Percentiles rank a stretch among this genome's conserved stretches.
These are phyloP conservation scores for Termitomyces sp. DNA, from an alignment of 768 basidiomycete genomes.

Conservation along the genomic window DNA sequence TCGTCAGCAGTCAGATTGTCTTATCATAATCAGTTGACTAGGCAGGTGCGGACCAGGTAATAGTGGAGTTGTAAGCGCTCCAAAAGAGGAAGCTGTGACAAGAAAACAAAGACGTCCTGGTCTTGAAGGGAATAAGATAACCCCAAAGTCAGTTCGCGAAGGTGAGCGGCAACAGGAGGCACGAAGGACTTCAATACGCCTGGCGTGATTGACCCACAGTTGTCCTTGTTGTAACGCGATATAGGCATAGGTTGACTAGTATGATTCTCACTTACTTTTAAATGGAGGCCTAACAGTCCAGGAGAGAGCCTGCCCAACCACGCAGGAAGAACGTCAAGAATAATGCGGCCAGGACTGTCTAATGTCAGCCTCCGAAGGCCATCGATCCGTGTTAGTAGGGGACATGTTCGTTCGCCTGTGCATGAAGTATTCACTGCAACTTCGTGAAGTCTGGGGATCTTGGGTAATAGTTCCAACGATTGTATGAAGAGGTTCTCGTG, in stretches of 20 bases:
- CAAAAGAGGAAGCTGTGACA: slow-evolving; percentile 34
- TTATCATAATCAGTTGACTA: background rate
- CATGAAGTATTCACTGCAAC: slow-evolving; percentile 32
- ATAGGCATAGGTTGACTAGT: background rate
- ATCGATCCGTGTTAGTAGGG: slow-evolving; percentile 20
- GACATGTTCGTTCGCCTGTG: slow-evolving; percentile 23
- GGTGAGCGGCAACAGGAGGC: slow-evolving; percentile 26
- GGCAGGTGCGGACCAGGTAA: slow-evolving; percentile 39
- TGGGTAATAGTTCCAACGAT: slow-evolving; percentile 18
- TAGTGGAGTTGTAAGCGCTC: slow-evolving; percentile 38
- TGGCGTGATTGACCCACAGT: slow-evolving; percentile 61
- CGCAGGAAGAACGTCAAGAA: slow-evolving; percentile 35
- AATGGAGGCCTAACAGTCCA: slow-evolving; percentile 31
- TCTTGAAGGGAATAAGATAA: slow-evolving; percentile 55
- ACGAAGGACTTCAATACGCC: slow-evolving; percentile 44
- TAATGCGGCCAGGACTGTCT: slow-evolving; percentile 30
- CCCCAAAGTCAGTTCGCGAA: slow-evolving; percentile 40
- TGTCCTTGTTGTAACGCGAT: slow-evolving; percentile 27
- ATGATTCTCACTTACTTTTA: slow-evolving; percentile 28
- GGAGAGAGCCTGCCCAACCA: slow-evolving; percentile 34
- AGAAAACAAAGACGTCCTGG: slow-evolving; percentile 43
- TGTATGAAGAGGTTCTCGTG: slow-evolving; percentile 27
- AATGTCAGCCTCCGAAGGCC: slow-evolving; percentile 26
- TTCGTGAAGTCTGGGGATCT: slow-evolving; percentile 16
- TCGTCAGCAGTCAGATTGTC: background rate